These are phyloP conservation scores for Zasmidium citrigriseum DNA, from an alignment of 2,329 filamentous ascomycete species.

Conservation along the genomic window DNA sequence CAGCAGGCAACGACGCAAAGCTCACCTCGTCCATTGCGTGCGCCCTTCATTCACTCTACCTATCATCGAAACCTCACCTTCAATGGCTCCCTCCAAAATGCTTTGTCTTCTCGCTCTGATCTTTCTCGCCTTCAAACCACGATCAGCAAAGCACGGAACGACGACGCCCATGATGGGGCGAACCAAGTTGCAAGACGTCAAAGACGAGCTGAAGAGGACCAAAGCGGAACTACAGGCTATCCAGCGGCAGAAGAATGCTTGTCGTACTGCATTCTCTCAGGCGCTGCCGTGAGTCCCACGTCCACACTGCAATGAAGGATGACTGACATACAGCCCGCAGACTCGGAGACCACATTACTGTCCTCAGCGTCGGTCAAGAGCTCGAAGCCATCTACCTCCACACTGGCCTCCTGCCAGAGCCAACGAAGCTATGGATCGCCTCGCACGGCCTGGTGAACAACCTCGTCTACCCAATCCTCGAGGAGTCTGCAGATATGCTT, in stretches of 20 bases:
- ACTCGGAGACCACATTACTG: conserved; percentile 19
- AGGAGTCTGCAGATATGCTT: conserved; percentile 17
- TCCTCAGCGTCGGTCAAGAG: conserved; percentile 21
- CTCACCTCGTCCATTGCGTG: not conserved
- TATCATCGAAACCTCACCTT: too few species aligned
- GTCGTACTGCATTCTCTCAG: conserved; percentile 5
- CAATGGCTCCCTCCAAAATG: not conserved
- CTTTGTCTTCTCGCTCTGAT: not conserved
- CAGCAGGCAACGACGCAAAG: not conserved
- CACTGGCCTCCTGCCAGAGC: conserved; percentile 11
- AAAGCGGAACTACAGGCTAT: not conserved
- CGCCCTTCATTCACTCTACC: not conserved
- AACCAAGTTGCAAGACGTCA: not conserved
- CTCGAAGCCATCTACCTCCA: conserved; percentile 17
- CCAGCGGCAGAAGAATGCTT: not conserved
- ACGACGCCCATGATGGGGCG: not conserved
- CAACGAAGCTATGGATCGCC: conserved; percentile 10
- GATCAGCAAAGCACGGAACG: not conserved
- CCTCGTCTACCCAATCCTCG: conserved; percentile 12
- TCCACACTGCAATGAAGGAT: not conserved
- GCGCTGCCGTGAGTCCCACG: not conserved
- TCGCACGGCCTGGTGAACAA: not conserved
- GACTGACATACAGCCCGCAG: conserved; percentile 13
- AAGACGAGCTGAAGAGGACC: not conserved
- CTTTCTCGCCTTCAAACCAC: not conserved